A percentile compares a stretch with the other conserved stretches of the same genome.
These are phyloP conservation scores for Rusavskia elegans DNA, from an alignment of 495 filamentous ascomycete genomes.

Conservation along the genomic window DNA sequence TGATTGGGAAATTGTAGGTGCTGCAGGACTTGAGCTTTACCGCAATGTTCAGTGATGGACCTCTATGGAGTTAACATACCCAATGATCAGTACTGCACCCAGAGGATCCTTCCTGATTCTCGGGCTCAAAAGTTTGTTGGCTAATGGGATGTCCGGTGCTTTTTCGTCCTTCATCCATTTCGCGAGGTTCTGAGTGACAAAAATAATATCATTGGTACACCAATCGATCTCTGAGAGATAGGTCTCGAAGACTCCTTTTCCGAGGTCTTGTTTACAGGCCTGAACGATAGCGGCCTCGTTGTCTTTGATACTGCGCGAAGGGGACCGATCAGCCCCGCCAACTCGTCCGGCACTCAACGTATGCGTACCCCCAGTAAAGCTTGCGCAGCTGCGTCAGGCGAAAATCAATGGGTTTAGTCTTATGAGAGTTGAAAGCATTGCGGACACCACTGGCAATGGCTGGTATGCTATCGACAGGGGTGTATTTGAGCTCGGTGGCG, in stretches of 20 bases:
- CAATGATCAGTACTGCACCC: conserved; percentile 71
- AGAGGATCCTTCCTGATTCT: conserved; percentile 80
- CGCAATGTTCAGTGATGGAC: too few relatives aligned
- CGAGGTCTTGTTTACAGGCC: conserved; percentile 58
- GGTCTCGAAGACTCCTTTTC: conserved; percentile 56
- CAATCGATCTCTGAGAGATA: conserved; percentile 55
- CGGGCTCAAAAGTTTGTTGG: conserved; percentile 50
- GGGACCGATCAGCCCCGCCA: neutral
- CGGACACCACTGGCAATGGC: conserved; percentile 38
- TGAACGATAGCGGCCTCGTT: conserved; percentile 50
- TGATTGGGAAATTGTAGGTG: conserved; percentile 82
- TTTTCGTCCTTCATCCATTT: conserved; percentile 72
- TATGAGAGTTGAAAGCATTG: conserved; percentile 55
- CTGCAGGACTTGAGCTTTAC: conserved; percentile 16
- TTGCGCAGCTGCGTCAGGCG: conserved; percentile 73
- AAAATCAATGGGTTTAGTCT: conserved; percentile 68
- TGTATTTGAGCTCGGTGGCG: conserved; percentile 39
- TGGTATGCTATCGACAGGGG: conserved; percentile 50
- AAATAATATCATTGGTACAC: conserved; percentile 63
- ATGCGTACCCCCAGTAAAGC: conserved; percentile 71
- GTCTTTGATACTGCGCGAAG: conserved; percentile 44
- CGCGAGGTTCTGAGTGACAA: conserved; percentile 55
- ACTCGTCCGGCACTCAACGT: too few relatives aligned
- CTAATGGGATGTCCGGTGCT: conserved; percentile 49
- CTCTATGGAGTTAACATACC: conserved; percentile 28